Conservation (phyloP, 1,284 basidiomycete species). For the Pterulicium gracile region DNA sequence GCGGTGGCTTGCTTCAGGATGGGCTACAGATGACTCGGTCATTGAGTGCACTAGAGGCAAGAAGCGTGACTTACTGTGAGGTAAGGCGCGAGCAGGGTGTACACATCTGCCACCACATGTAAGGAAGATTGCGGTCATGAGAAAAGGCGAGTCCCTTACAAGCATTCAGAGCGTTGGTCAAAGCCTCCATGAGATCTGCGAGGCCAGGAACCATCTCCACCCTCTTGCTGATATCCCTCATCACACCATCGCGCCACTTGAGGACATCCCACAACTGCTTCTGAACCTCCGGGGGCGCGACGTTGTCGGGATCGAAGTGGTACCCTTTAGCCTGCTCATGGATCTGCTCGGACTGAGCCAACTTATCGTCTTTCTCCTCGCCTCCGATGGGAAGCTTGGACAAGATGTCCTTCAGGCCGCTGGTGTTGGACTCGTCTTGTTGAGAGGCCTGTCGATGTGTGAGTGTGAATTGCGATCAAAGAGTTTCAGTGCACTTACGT, state of each 20-base stretch:
- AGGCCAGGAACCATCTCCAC: slow-evolving; percentile 65
- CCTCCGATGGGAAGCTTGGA: slow-evolving; percentile 42
- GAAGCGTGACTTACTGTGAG: slow-evolving; percentile 28
- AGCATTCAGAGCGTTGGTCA: slow-evolving; percentile 54
- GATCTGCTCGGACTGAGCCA: slow-evolving; percentile 42
- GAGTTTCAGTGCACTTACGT: slow-evolving; percentile 25
- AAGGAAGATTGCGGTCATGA: slow-evolving; percentile 10
- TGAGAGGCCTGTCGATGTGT: neutral
- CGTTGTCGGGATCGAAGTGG: slow-evolving; percentile 43
- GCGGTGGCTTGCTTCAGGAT: slow-evolving; percentile 41
- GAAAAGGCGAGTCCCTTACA: slow-evolving; percentile 26
- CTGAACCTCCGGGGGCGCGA: slow-evolving; percentile 65
- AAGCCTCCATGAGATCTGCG: slow-evolving; percentile 55
- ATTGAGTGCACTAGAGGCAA: neutral
- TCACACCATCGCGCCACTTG: slow-evolving; percentile 61
- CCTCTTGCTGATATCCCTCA: slow-evolving; percentile 33
- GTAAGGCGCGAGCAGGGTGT: slow-evolving; percentile 63
- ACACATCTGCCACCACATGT: slow-evolving; percentile 34
- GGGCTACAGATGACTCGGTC: slow-evolving; percentile 28
- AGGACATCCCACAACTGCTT: slow-evolving; percentile 56
- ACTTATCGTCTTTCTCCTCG: slow-evolving; percentile 29
- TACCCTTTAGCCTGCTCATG: slow-evolving; percentile 41
- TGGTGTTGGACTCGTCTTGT: slow-evolving; percentile 19
- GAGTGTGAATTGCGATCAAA: slow-evolving; percentile 8
- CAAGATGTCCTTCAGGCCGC: slow-evolving; percentile 36